Evolutionary conservation across 1,284 basidiomycete genomes (phyloP), one percentile per base, ranked within the genome.

Genomic region (Volvariella volvacea): DNA sequence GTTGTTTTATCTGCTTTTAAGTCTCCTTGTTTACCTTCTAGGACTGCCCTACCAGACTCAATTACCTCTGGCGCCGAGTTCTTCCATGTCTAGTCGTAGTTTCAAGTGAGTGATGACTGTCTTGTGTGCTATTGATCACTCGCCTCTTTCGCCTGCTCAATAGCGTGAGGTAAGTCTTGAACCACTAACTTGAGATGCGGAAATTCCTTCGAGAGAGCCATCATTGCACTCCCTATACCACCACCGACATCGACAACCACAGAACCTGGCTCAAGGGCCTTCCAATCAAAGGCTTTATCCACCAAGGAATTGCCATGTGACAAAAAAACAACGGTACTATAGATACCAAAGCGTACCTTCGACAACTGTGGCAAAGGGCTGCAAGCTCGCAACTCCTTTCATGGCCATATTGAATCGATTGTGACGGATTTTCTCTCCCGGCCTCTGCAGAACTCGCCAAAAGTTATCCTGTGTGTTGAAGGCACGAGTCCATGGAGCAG

Each of bases 81-180:
- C 4, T 44, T 45, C 60, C 64, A 69, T 21, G 59, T 41, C 67
- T 68, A 16, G 7, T 7, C 7, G 9, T 19, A 19, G 8, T 28
- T 45, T 19, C 9, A 25, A 9, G 2, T 19, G 20, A 17, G 15
- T 31, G 34, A 9, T 3, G 8, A 34, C 17, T 19, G 25, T 2
- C 25, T 25, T 9, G 15, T 36, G 19, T n/a, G n/a, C n/a, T 15
- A 20, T 9, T 9, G 30, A n/a, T 7, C 14, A 36, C 34, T 15
- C 15, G 62, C 75, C 59, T 71, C 73, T 48, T 72, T 61, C 8
- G 54, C 55, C 41, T 71, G 69, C 43, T 73, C 69, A 17, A 76
- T 77, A 0, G 86, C 83, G 2, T 76, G 72, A 12, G 71, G 67
- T 25, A 78, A 67, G 56, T 87, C 85, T 45, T 72, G 70, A 1